Percentiles rank a stretch among this genome's conserved stretches.
phyloP scores from a whole-genome alignment of 768 basidiomycete species.

The Lactarius akahatsu region DNA sequence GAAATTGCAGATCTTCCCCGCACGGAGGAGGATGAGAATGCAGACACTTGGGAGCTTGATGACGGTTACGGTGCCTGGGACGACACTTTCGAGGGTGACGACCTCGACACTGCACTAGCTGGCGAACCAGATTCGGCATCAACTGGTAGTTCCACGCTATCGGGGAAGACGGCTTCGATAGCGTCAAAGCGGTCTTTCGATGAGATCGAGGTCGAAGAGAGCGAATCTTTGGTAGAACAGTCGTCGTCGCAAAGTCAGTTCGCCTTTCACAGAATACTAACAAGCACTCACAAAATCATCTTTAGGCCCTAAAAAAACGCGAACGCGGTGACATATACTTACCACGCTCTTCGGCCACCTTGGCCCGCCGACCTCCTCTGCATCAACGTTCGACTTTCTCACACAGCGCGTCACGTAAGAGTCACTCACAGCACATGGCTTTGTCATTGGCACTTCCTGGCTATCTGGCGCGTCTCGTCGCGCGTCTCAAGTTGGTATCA shows the following conservation, averaged over 20 bases:
- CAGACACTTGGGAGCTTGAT: slow-evolving; percentile 26
- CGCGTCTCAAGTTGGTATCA: slow-evolving; percentile 5
- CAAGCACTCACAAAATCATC: slow-evolving; percentile 4
- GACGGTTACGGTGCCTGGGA: slow-evolving; percentile 22
- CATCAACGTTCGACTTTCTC: slow-evolving; percentile 1
- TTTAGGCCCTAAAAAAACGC: slow-evolving; percentile 22
- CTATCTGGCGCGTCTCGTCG: not conserved
- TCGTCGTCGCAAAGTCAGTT: slow-evolving; percentile 22
- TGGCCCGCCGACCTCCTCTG: not conserved
- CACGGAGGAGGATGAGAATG: slow-evolving; percentile 14
- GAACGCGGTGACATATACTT: slow-evolving; percentile 14
- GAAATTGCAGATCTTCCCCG: not conserved
- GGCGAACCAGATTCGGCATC: slow-evolving; percentile 21
- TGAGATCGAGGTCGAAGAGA: slow-evolving; percentile 19
- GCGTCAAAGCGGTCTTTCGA: slow-evolving; percentile 21
- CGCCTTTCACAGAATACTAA: not conserved
- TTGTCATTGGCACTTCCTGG: not conserved
- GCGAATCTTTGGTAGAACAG: slow-evolving; percentile 1
- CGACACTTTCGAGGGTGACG: slow-evolving; percentile 15
- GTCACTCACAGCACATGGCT: not conserved
- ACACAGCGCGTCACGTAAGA: slow-evolving; percentile 2
- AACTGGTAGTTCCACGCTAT: slow-evolving; percentile 22
- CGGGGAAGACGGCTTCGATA: slow-evolving; percentile 17
- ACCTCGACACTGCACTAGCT: slow-evolving; percentile 11
- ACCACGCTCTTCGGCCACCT: not conserved